These are phyloP conservation scores for Hanseniaspora lindneri DNA, from an alignment of 805 yeast species.

Conservation along the genomic window DNA sequence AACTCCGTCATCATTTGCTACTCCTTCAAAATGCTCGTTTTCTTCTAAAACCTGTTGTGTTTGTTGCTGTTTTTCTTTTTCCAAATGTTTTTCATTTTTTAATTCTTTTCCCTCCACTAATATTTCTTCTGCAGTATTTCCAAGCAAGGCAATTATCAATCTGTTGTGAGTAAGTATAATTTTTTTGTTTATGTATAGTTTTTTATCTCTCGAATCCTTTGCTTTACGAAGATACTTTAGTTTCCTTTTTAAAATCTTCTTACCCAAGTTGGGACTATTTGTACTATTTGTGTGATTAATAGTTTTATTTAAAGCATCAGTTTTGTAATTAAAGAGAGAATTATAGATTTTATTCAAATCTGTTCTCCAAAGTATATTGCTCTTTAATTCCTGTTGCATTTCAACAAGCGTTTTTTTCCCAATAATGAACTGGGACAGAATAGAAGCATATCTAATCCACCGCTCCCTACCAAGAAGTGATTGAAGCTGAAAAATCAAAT, in stretches of 20 bases:
- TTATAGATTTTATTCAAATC: slow-evolving; percentile 36
- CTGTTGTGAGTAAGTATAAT: slow-evolving; percentile 60
- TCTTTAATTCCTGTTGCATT: slow-evolving; percentile 50
- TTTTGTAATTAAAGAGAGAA: slow-evolving; percentile 50
- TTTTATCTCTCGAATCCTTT: background rate
- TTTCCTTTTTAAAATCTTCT: slow-evolving; percentile 3
- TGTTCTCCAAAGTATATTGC: slow-evolving; percentile 9
- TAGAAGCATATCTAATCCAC: slow-evolving; percentile 80
- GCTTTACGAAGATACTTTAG: slow-evolving; percentile 1
- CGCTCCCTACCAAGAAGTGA: slow-evolving; percentile 45
- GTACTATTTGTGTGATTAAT: slow-evolving; percentile 38
- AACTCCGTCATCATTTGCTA: background rate
- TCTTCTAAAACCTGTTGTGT: background rate
- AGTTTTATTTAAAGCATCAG: slow-evolving; percentile 61
- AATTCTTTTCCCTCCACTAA: slow-evolving; percentile 1
- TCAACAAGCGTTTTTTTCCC: slow-evolving; percentile 51
- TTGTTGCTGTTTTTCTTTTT: slow-evolving; percentile 1
- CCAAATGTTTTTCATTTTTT: background rate
- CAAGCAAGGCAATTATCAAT: slow-evolving; percentile 63
- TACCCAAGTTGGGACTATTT: slow-evolving; percentile 15
- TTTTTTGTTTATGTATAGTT: slow-evolving; percentile 9
- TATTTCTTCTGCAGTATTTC: slow-evolving; percentile 41
- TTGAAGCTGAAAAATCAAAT: slow-evolving; percentile 32
- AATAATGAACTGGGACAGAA: slow-evolving; percentile 60
- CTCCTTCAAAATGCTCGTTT: background rate